Base-by-base conservation (phyloP, 352 stramenopile genomes). In the Globisporangium abappressorium region DNA sequence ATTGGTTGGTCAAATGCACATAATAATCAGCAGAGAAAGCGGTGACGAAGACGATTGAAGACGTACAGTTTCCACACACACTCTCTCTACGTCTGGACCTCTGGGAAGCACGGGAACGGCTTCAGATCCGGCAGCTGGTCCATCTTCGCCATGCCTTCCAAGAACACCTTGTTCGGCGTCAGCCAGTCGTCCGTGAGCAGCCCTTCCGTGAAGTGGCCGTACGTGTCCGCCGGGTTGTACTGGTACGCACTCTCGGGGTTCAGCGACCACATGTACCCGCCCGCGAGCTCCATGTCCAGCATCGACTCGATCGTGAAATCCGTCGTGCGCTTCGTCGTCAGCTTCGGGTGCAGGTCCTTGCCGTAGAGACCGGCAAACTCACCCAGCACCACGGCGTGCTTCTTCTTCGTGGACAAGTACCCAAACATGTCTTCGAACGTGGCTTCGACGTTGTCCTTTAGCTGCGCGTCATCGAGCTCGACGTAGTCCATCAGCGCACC, bases 261-360 rank as follows among this genome's bases (percentile, higher is more conserved):
- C 2, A 93, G 70, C 12, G 82, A 90, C 84, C 84, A 93, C 81
- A 93, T 89, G 69, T 90, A 93, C 3, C 81, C 83, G n/a, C 84
- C 84, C 0, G 81, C 82, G 38, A 87, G 86, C 0, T 72, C 71
- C 1, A 76, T 64, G 57, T 84, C 70, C 11, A 93, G 46, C 74
- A 90, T 89, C 6, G 81, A 63, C 9, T 89, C 70, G 33, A 93
- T 86, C 12, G 82, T 83, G n/a, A 86, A 83, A 59, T 94, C 85
- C 1, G 79, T 90, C 34, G 76, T 79, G 28, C 84, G 84, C 63
- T 86, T 84, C 0, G 82, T 92, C 11, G 84, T 92, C 28, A 82
- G 73, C 58, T 68, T 46, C 2, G 75, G 75, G 43, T 90, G 81
- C 3, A 30, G 55, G 55, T 92, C 84, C 53, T 80, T 92, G 47